A percentile compares a stretch with the other conserved stretches of the same genome.
Evolutionary conservation across 2,329 filamentous ascomycete species (phyloP).

Genomic region (Teratosphaeria epicoccoides): DNA sequence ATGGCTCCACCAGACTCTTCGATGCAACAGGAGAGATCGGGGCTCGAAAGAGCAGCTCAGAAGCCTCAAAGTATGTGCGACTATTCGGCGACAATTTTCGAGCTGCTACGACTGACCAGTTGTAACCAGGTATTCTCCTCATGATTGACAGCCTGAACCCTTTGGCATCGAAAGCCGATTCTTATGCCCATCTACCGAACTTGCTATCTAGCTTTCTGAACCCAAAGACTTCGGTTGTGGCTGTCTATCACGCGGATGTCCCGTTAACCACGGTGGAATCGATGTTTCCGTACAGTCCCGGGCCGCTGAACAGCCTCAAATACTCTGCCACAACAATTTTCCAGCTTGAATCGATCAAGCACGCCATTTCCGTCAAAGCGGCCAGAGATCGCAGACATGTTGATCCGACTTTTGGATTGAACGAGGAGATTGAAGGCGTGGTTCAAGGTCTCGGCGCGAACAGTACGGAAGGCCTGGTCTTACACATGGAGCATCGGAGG

Average conservation of each 20-base stretch:
- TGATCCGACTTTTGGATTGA: slow-evolving; percentile 68
- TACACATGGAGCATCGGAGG: slow-evolving; percentile 78
- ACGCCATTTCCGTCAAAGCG: slow-evolving; percentile 63
- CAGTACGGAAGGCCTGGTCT: slow-evolving; percentile 51
- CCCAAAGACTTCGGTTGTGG: slow-evolving; percentile 60
- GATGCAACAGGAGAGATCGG: background rate
- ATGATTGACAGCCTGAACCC: slow-evolving; percentile 71
- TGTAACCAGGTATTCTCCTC: slow-evolving; percentile 54
- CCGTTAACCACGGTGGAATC: slow-evolving; percentile 36
- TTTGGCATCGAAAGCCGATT: slow-evolving; percentile 40
- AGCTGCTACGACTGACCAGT: background rate
- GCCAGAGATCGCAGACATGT: slow-evolving; percentile 65
- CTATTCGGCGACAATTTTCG: background rate
- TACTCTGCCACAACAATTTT: slow-evolving; percentile 87
- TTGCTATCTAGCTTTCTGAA: slow-evolving; percentile 58
- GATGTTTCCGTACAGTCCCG: slow-evolving; percentile 47
- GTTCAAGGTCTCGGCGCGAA: slow-evolving; percentile 54
- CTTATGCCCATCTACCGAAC: slow-evolving; percentile 48
- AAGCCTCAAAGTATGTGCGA: background rate
- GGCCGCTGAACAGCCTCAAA: slow-evolving; percentile 59
- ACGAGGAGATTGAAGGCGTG: slow-evolving; percentile 67
- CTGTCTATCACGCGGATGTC: slow-evolving; percentile 73
- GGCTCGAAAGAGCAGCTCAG: background rate
- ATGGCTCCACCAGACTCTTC: background rate
- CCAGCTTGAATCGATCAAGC: slow-evolving; percentile 59